Base-by-base conservation (phyloP, 1,284 basidiomycete species). In the Ceratobasidium sp. region DNA sequence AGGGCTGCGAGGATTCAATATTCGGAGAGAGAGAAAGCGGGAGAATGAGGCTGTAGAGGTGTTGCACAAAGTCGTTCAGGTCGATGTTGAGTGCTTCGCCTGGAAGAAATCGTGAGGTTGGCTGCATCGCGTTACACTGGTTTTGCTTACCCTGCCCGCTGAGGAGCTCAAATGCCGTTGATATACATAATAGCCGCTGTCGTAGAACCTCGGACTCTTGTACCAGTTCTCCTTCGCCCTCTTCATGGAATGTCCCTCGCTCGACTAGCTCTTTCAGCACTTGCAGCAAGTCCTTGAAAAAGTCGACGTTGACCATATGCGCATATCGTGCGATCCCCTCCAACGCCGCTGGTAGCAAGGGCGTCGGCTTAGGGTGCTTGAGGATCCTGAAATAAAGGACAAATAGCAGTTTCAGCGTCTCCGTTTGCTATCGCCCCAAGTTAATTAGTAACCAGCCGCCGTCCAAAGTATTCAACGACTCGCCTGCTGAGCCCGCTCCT, bases 281-380 rank as follows among this genome's bases (percentile, higher is more conserved):
- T 70, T 90, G 88, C 84, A 99, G 88, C 62, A 99, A 86, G 85
- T 99, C 98, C 80, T 93, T 92, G 90, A 99, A 99, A 85, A 99
- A 99, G 83, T 99, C 98, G 81, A 99, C 90, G 84, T 98, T 99
- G 84, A 99, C 96, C 76, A 98, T 89, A 83, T 99, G 98, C 0
- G 97, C 93, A 82, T 95, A 99, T 84, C 92, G 92, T 5, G 96
- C 91, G 81, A 99, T 93, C 78, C 98, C 98, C 81, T 94, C 92
- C 79, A 99, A 86, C 37, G 96, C 96, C 34, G 94, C 90, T 13
- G 96, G 92, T 25, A 99, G 88, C 9, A 99, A 88, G 6, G 93
- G 91, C 2, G 92, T 93, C 19, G 92, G 91, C n/a, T 87, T 87
- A 6, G 94, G 90, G 81, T 92, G 91, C 86, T 99, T 99, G 80